Base-by-base conservation (phyloP, 2,329 filamentous ascomycete species). In the Bipolaris oryzae region DNA sequence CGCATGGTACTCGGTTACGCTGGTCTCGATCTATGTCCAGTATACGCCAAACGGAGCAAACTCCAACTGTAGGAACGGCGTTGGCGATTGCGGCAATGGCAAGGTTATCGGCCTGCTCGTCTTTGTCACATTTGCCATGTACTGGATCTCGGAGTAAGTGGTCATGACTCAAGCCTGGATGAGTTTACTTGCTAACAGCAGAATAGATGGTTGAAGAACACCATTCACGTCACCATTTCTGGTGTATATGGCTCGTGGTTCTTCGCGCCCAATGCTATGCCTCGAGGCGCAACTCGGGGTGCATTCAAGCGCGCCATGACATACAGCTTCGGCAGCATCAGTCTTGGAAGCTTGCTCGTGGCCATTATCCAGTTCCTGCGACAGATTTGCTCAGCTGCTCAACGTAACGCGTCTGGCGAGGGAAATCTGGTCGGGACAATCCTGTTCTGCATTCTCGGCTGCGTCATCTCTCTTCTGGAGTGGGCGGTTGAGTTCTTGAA, bases 181-280 rank as follows among this genome's bases (percentile, higher is more conserved):
- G 9, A 0, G 20, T 7, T 13, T 15, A 46, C 90, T 96, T 73
- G 88, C 63, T 70, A 31, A 70, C 47, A 21, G 18, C 10, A 20
- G 15, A 7, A 13, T 25, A 68, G 67, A 74, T 94, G 90, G 84
- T 80, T 97, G 67, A 97, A 97, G 80, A 96, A 96, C 77, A 92
- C 91, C 0, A 91, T 96, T 44, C 92, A 98, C 73, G 89, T 89
- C 1, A 92, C 87, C 21, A 89, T 96, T 56, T 90, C 92, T 0
- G 93, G 94, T 0, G 88, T 96, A 0, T 97, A 96, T 68, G 93
- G 92, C 1, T 89, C 89, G 0, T 98, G 94, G 94, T 98, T 96
- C 79, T 97, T 96, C 74, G 89, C 85, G n/a, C 63, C 63, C 1
- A 78, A 84, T 25, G 84, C 85, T 53, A 89, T 91, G 69, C 92